Evolutionary conservation across 768 basidiomycete genomes (phyloP).

Genomic region (Leccinellum albellum): DNA sequence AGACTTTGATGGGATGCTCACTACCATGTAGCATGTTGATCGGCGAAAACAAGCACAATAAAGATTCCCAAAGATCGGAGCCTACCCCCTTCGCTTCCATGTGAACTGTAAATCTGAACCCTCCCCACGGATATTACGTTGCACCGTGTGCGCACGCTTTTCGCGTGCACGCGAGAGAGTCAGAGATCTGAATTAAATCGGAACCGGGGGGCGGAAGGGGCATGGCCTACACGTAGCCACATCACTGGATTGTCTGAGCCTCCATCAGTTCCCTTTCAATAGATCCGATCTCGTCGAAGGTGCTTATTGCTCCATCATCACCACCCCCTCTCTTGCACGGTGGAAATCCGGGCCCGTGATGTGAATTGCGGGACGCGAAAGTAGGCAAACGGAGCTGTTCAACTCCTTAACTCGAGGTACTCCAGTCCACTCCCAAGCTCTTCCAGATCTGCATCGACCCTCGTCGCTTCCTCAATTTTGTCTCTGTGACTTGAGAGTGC

Average conservation of each 20-base stretch:
- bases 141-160: neutral
- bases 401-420: neutral
- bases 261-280: neutral
- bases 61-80: neutral
- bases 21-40: neutral
- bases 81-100: neutral
- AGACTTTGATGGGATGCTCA: neutral
- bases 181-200: neutral
- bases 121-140: neutral
- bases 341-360: neutral
- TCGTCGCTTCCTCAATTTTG: neutral
- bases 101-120: neutral
- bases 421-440: slow-evolving; percentile 2
- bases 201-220: neutral
- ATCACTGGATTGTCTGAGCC: neutral
- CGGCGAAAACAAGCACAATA: neutral
- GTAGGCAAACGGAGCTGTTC: neutral
- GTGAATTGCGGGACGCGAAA: neutral
- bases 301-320: neutral
- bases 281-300: neutral
- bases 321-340: neutral
- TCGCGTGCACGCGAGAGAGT: neutral
- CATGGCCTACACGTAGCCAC: neutral
- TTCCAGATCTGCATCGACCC: slow-evolving; percentile 1
- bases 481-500: neutral